Evolutionary conservation across 2,329 filamentous ascomycete genomes (phyloP).

Genomic region (Gnomoniopsis sp.): DNA sequence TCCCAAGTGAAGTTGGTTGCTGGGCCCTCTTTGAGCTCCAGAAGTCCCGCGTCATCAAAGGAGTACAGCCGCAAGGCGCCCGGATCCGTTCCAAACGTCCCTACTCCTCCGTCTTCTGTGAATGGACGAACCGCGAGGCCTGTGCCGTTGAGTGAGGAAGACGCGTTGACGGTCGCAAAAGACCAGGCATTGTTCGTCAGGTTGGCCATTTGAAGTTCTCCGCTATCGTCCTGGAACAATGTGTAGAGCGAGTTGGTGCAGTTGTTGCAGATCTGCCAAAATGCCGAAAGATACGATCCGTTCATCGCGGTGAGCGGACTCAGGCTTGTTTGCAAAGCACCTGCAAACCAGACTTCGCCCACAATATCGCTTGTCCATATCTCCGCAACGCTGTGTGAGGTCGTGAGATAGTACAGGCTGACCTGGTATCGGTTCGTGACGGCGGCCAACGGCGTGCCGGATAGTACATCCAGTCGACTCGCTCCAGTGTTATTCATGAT

Average conservation of each 20-base stretch:
- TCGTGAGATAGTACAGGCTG: conserved; percentile 13
- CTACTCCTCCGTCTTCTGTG: not conserved
- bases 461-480: not conserved
- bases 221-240: conserved; percentile 1
- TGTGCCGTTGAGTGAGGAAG: not conserved
- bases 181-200: conserved; percentile 5
- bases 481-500: conserved; percentile 6
- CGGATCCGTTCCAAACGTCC: not conserved
- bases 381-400: not conserved
- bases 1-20: conserved; percentile 8
- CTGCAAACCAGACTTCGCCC: not conserved
- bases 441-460: conserved; percentile 6
- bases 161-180: not conserved
- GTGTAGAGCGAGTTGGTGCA: conserved; percentile 6
- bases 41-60: not conserved
- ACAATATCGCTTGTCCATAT: conserved; percentile 6
- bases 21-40: not conserved
- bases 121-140: conserved; percentile 1
- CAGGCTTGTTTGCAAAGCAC: not conserved
- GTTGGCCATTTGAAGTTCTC: not conserved
- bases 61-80: not conserved
- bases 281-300: conserved; percentile 1
- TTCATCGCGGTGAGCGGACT: not conserved
- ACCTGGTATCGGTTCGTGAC: conserved; percentile 6
- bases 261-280: conserved; percentile 12